Evolutionary conservation across 2,329 filamentous ascomycete genomes (phyloP), one percentile per base, ranked within the genome.

Genomic region (Aureobasidium subglaciale): DNA sequence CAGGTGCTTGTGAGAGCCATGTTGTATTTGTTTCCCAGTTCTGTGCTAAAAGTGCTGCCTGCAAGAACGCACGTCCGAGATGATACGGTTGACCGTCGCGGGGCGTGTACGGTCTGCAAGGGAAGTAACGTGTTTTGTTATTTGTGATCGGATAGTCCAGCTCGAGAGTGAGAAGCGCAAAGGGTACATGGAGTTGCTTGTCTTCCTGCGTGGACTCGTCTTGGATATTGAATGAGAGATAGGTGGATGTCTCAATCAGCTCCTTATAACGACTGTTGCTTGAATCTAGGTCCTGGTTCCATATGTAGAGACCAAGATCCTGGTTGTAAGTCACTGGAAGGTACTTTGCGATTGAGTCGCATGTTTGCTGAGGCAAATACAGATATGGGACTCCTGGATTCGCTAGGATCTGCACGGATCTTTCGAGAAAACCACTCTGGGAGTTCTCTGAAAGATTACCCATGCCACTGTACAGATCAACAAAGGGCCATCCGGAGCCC

Each of bases 331-430:
- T 20, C 5, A 55, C 50, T 3, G 50, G 50, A 15, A 55, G 50
- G n/a, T 34, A 25, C 16, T n/a, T 27, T 13, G 30, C 50, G 20
- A 55, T 43, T 15, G 50, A 27, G 7, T 42, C 22, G 20, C 50
- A 55, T 2, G 38, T 43, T 4, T 27, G 22, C 1, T 5, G 18
- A 11, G 50, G 50, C 1, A 55, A 40, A 43, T 55, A 34, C 3
- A 55, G 4, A 15, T 55, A 55, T 9, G 50, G 50, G 2, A 55
- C 50, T 25, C 50, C 50, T 10, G 50, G 50, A 18, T 55, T 55
- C 13, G 38, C 29, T 22, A 55, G 6, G 2, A 55, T 30, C 8
- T 43, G 22, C 0, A 55, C 11, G 29, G 9, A 45, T 13, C n/a
- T 1, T 13, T 3, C 15, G 1, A 55, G 16, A n/a, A 43, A 6